Conservation (phyloP, 768 basidiomycete species). For the Fibroporia radiculosa region DNA sequence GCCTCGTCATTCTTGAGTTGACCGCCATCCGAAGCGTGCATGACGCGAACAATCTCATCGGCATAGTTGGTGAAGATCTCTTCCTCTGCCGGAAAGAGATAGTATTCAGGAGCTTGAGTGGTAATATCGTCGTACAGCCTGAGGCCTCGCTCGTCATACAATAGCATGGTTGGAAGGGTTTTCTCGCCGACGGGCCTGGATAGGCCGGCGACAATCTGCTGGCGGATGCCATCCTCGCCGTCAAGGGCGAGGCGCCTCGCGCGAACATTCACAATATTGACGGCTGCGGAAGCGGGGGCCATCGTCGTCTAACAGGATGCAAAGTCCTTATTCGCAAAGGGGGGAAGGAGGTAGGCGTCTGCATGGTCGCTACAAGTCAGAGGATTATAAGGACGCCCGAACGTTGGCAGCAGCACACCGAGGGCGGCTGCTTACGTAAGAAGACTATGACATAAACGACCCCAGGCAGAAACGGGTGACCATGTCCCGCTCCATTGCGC, state of each 20-base stretch:
- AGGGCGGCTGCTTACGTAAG: too few relatives aligned
- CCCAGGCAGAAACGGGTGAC: too few relatives aligned
- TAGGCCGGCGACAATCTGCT: conserved; percentile 50
- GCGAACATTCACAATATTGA: conserved; percentile 21
- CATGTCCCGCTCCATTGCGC: too few relatives aligned
- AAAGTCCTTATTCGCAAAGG: too few relatives aligned
- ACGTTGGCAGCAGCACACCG: too few relatives aligned
- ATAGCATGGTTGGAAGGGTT: conserved; percentile 69
- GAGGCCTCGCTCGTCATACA: conserved; percentile 85
- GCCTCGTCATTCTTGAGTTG: conserved; percentile 36
- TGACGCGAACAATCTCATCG: conserved; percentile 64
- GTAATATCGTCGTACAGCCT: conserved; percentile 84
- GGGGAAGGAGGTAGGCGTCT: too few relatives aligned
- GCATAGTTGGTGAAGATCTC: conserved; percentile 69
- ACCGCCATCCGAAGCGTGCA: conserved; percentile 42
- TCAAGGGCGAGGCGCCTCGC: conserved; percentile 2
- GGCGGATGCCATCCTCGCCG: conserved; percentile 23
- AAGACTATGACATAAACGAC: too few relatives aligned
- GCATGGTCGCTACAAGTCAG: too few relatives aligned
- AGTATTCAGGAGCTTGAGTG: conserved; percentile 74
- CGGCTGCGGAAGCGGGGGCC: neutral
- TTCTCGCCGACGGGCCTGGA: conserved; percentile 45
- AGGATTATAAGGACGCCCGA: too few relatives aligned
- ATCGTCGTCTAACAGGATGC: too few relatives aligned
- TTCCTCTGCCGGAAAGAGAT: conserved; percentile 85